Evolutionary conservation across 768 basidiomycete genomes (phyloP), one percentile per base, ranked within the genome.

Genomic region (Leccinellum luteum): DNA sequence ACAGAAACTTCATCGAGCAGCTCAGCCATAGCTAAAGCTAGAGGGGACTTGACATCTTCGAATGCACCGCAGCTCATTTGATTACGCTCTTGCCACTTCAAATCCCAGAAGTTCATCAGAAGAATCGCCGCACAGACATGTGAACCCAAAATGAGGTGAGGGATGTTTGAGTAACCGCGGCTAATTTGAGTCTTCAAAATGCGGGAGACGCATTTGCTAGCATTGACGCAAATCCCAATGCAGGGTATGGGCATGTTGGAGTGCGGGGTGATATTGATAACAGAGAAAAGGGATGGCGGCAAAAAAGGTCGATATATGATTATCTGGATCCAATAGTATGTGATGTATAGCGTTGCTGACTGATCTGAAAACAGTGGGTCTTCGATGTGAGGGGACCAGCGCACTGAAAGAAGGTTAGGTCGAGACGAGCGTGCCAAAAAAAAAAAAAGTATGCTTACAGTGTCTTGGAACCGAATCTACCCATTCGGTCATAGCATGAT

Each of bases 401-500:
- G 73, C 48, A 87, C 86, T 87, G 59, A 28, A 9, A 30, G 6
- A 38, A 41, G 21, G 27, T 55, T 48, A 48, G 23, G 12, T 25
- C 14, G 4, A 19, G 47, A 23, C 6, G 7, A 9, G 14, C 31
- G 30, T 27, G 38, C 52, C 48, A 30, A 28, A n/a, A 30, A 52
- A 30, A 28, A n/a, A 30, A 52, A 25, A 51, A 35, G 30, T 44
- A 43, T 17, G 74, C 85, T 55, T 62, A 89, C 88, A 66, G 64
- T 89, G 85, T 38, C 82, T 77, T 12, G 91, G 92, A 17, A 92
- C 74, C 8, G 79, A 78, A 50, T 86, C 83, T 12, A 81, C 71
- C 90, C 91, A 94, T 56, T 86, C 81, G 57, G 85, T 84, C 64
- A 94, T 76, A 0, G 85, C 85, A 6, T 79, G 77, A 64, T 87